phyloP scores from a whole-genome alignment of 179 eudicot genomes.

The Silene coronaria region DNA sequence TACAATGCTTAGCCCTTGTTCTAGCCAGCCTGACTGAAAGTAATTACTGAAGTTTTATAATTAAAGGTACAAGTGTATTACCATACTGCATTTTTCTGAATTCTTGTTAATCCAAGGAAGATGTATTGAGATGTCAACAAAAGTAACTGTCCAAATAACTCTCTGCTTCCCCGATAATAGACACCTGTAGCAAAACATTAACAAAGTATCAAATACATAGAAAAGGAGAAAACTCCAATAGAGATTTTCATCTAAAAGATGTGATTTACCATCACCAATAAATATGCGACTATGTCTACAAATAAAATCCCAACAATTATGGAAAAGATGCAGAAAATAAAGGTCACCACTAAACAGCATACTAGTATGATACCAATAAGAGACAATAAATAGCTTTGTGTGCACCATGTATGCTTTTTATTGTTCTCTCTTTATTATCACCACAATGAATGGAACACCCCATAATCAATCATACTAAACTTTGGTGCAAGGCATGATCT shows the following conservation, averaged over 20 bases:
- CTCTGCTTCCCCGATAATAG: slow-evolving; percentile 49
- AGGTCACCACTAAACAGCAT: neutral
- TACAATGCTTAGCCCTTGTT: neutral
- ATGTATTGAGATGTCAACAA: slow-evolving; percentile 35
- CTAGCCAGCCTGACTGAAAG: neutral
- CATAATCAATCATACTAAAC: too few relatives aligned
- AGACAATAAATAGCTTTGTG: neutral
- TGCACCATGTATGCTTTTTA: neutral
- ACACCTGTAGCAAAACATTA: slow-evolving; percentile 39
- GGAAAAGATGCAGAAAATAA: neutral
- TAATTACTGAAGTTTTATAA: neutral
- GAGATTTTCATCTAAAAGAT: neutral
- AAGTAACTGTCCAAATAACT: slow-evolving; percentile 52
- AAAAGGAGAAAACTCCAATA: neutral
- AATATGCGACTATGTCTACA: neutral
- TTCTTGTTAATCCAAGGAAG: slow-evolving; percentile 42
- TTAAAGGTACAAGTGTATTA: slow-evolving; percentile 24
- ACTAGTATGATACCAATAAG: neutral
- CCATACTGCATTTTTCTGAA: slow-evolving; percentile 41
- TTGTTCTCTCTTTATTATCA: neutral
- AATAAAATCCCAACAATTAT: neutral
- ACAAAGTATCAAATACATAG: neutral
- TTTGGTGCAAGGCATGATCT: too few relatives aligned
- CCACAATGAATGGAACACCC: neutral
- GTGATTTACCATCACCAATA: neutral